Percentiles rank a stretch among this genome's conserved stretches.
These are phyloP conservation scores for Diplocarpon mali DNA, from an alignment of 2,329 filamentous ascomycete genomes.

Conservation along the genomic window DNA sequence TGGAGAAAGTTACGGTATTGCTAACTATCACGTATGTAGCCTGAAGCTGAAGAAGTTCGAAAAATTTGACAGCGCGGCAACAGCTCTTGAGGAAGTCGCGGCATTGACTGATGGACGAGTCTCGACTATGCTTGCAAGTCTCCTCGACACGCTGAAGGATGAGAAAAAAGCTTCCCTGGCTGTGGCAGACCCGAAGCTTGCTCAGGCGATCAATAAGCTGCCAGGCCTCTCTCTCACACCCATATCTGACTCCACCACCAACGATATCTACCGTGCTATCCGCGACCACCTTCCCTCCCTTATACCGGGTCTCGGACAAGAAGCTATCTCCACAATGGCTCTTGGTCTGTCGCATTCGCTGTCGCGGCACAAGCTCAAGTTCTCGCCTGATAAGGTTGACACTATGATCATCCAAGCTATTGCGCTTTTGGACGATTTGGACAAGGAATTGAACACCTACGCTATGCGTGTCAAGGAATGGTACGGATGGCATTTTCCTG, in stretches of 20 bases:
- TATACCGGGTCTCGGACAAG: slow-evolving; percentile 74
- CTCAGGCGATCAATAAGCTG: slow-evolving; percentile 83
- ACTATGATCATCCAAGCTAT: slow-evolving; percentile 99
- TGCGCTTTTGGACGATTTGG: slow-evolving; percentile 83
- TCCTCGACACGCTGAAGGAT: slow-evolving; percentile 85
- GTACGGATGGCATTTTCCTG: slow-evolving; percentile 99
- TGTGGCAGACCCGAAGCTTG: slow-evolving; percentile 87
- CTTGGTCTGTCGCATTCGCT: slow-evolving; percentile 95
- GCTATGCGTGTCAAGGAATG: slow-evolving; percentile 99
- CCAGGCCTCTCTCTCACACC: slow-evolving; percentile 77
- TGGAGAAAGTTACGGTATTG: slow-evolving; percentile 6
- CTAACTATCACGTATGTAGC: slow-evolving; percentile 34
- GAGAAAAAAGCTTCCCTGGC: slow-evolving; percentile 96
- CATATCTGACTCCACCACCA: slow-evolving; percentile 69
- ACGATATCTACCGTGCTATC: slow-evolving; percentile 89
- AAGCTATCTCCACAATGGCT: slow-evolving; percentile 87
- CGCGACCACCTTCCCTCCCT: slow-evolving; percentile 82
- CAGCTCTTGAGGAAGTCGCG: slow-evolving; percentile 82
- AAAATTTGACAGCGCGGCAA: slow-evolving; percentile 91
- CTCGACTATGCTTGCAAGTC: slow-evolving; percentile 68
- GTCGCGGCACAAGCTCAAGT: slow-evolving; percentile 95
- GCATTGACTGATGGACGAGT: slow-evolving; percentile 90
- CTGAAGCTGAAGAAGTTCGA: slow-evolving; percentile 94
- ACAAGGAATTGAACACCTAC: slow-evolving; percentile 98
- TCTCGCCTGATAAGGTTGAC: slow-evolving; percentile 96